These are phyloP conservation scores for Aspergillus sparsus DNA, from an alignment of 495 filamentous ascomycete species.

Conservation along the genomic window DNA sequence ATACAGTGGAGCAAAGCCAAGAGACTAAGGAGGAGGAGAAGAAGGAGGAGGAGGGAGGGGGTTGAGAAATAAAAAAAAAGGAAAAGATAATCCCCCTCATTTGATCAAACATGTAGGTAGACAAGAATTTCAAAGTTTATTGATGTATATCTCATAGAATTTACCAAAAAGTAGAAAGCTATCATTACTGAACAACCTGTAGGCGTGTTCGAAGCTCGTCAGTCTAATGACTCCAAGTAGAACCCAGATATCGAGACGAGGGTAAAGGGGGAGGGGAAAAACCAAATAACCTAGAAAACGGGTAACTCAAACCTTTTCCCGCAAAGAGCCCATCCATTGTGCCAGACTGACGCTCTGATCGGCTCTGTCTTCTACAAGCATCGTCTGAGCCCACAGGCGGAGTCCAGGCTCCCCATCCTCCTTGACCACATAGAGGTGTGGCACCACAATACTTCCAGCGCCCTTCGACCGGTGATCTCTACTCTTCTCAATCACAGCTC, in stretches of 20 bases:
- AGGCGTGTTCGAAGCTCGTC: conserved; percentile 27
- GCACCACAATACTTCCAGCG: conserved; percentile 86
- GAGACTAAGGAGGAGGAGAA: too few relatives aligned
- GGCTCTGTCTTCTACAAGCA: conserved; percentile 92
- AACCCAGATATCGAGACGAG: conserved; percentile 14
- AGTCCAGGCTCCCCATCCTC: conserved; percentile 95
- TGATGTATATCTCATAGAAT: conserved; percentile 30
- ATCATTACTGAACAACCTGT: conserved; percentile 40
- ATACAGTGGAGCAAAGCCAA: conserved; percentile 8
- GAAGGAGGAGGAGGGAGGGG: too few relatives aligned
- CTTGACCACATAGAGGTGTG: conserved; percentile 88
- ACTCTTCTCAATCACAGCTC: conserved; percentile 89
- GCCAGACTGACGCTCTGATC: conserved; percentile 88
- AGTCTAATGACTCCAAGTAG: conserved; percentile 27
- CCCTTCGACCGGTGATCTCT: conserved; percentile 80
- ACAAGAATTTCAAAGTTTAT: conserved; percentile 17
- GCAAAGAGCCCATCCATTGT: conserved; percentile 88
- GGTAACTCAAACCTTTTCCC: conserved; percentile 83
- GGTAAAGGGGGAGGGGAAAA: conserved; percentile 8
- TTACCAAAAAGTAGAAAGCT: conserved; percentile 28
- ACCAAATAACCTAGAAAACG: conserved; percentile 19
- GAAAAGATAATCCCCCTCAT: neutral
- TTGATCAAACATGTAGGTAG: conserved; percentile 1
- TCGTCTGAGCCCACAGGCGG: conserved; percentile 94
- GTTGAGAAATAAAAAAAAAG: neutral